Percentiles rank a stretch among this genome's conserved stretches.
These are phyloP conservation scores for Lodderomyces jiufengensis DNA, from an alignment of 1,139 yeast species.

Conservation along the genomic window DNA sequence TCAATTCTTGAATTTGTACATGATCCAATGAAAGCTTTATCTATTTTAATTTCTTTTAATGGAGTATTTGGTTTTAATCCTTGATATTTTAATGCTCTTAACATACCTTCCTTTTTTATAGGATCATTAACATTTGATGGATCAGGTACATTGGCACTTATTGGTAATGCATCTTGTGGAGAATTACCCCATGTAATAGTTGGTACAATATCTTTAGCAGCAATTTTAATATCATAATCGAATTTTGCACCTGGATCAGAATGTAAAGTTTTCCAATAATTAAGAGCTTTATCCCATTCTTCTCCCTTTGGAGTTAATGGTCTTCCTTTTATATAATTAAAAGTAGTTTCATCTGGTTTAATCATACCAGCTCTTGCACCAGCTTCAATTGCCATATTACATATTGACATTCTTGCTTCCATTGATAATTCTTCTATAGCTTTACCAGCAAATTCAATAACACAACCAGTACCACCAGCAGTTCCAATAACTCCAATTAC, in stretches of 20 bases:
- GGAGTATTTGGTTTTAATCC: slow-evolving; percentile 85
- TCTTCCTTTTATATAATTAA: slow-evolving; percentile 84
- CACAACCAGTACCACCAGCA: slow-evolving; percentile 98
- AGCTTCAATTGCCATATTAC: slow-evolving; percentile 87
- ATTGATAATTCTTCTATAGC: slow-evolving; percentile 85
- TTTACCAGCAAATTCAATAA: slow-evolving; percentile 93
- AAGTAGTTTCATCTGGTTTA: slow-evolving; percentile 87
- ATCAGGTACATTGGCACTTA: slow-evolving; percentile 85
- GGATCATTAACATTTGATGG: slow-evolving; percentile 62
- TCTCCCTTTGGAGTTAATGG: slow-evolving; percentile 92
- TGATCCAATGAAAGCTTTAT: slow-evolving; percentile 95
- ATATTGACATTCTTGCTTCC: slow-evolving; percentile 99
- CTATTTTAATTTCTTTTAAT: slow-evolving; percentile 66
- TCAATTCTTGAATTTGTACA: slow-evolving; percentile 98
- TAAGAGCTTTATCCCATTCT: slow-evolving; percentile 91
- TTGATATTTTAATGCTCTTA: slow-evolving; percentile 88
- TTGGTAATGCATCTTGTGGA: slow-evolving; percentile 97
- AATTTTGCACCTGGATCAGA: slow-evolving; percentile 88
- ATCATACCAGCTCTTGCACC: slow-evolving; percentile 99
- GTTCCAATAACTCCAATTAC: slow-evolving; percentile 97
- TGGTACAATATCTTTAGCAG: slow-evolving; percentile 84
- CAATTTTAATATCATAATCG: slow-evolving; percentile 77
- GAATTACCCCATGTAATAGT: slow-evolving; percentile 99
- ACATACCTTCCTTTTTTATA: slow-evolving; percentile 76
- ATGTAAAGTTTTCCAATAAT: slow-evolving; percentile 84